phyloP scores from a whole-genome alignment of 345 rosid genomes.

The Erucastrum elatum region DNA sequence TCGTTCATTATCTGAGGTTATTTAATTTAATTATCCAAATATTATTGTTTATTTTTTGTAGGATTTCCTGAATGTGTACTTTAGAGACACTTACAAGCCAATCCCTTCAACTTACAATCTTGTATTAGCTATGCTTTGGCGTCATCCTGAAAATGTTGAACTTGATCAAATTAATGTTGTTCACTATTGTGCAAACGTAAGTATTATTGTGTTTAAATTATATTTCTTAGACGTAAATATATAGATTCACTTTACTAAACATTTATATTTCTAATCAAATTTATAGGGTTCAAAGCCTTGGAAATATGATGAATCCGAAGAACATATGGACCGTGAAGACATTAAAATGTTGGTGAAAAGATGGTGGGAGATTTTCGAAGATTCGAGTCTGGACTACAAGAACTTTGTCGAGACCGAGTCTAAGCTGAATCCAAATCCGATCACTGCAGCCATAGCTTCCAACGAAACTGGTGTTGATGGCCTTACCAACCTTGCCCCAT shows the following conservation, averaged over 20 bases:
- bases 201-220: not conserved
- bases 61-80: not conserved
- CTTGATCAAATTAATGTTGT: not conserved
- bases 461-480: not conserved
- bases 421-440: not conserved
- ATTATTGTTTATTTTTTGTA: not conserved
- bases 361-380: not conserved
- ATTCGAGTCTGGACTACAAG: not conserved
- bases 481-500: not conserved
- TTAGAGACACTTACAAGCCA: not conserved
- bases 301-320: not conserved
- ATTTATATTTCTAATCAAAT: not conserved
- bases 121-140: not conserved
- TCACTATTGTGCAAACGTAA: not conserved
- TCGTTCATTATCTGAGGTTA: not conserved
- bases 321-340: not conserved
- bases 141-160: not conserved
- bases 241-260: not conserved
- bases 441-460: not conserved
- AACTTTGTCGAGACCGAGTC: not conserved
- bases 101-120: not conserved
- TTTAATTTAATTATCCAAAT: not conserved
- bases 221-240: not conserved
- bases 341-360: not conserved
- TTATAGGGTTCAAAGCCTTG: not conserved